Percentiles rank a stretch among this genome's conserved stretches.
These are phyloP conservation scores for Termitomyces sp. DNA, from an alignment of 768 basidiomycete species.

Conservation along the genomic window DNA sequence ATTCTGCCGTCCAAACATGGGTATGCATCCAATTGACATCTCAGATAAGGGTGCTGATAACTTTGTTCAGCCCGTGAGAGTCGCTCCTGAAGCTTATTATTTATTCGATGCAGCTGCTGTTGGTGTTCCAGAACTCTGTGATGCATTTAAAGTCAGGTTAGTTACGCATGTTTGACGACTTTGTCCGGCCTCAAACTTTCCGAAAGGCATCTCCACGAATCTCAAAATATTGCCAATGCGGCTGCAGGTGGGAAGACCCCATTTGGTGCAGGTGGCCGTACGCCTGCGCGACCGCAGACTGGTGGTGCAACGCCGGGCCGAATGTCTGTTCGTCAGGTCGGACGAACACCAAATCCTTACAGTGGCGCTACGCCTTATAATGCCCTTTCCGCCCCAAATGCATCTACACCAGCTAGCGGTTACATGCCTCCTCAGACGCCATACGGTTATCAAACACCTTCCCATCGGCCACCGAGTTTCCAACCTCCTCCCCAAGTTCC, in stretches of 20 bases:
- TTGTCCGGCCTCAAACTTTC: conserved; percentile 6
- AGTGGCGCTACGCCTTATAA: conserved; percentile 44
- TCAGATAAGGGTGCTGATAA: background rate
- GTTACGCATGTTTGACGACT: conserved; percentile 16
- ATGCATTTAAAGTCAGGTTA: conserved; percentile 91
- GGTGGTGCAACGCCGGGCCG: conserved; percentile 81
- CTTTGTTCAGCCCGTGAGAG: conserved; percentile 70
- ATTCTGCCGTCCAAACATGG: conserved; percentile 88
- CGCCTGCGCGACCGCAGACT: conserved; percentile 59
- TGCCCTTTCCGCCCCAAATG: conserved; percentile 25
- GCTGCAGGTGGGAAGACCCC: conserved; percentile 75
- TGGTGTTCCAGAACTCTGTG: conserved; percentile 90
- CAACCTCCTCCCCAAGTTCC: conserved; percentile 42
- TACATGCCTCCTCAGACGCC: conserved; percentile 27
- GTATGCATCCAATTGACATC: conserved; percentile 39
- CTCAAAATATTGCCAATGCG: conserved; percentile 52
- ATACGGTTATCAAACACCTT: conserved; percentile 51
- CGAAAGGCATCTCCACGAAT: conserved; percentile 71
- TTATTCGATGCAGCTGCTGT: conserved; percentile 88
- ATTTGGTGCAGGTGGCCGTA: conserved; percentile 69
- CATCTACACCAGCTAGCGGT: conserved; percentile 21
- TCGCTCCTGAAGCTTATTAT: conserved; percentile 85
- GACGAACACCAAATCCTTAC: conserved; percentile 81
- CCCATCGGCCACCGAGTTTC: conserved; percentile 36
- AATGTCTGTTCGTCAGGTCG: conserved; percentile 68